Evolutionary conservation across 768 basidiomycete genomes (phyloP), one percentile per base, ranked within the genome.

Genomic region (Trametes gibbosa): DNA sequence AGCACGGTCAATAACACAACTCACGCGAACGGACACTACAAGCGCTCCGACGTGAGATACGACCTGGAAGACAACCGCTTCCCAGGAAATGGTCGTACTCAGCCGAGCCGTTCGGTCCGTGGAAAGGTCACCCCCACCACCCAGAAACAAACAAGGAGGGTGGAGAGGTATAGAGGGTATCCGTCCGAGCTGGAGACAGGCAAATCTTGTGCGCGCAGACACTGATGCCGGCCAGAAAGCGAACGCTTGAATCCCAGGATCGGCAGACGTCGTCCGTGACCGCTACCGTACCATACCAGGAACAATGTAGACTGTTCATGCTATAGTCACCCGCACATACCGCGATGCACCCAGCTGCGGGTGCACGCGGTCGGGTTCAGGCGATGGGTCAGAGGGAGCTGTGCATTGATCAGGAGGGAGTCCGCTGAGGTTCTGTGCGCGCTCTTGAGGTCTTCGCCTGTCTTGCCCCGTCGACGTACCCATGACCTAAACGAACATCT

Each of bases 111-210:
- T 9, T 23, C 25, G 46, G 59, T 61, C 45, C 54, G 72, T 74
- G 72, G 72, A 70, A 75, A 72, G 74, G 76, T 69, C 69, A 66
- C 72, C 73, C 69, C 71, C 68, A 69, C 72, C 69, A 68, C 63
- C 58, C 61, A 63, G 65, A 50, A 50, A 42, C 12, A 8, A 45
- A 62, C 46, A 61, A 64, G 50, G 35, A 59, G 51, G 63, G 61
- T 52, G 66, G 73, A 70, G 43, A 54, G 58, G 52, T 45, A 68
- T 73, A 77, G 72, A 73, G 68, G 69, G 68, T 72, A 72, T 72
- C 72, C 78, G 73, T 78, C 79, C 79, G 76, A 77, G 76, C 77
- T 70, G 65, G 66, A 77, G 77, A 81, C 81, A 83, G 81, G 78
- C 72, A 74, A 76, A 76, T 76, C 72, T 75, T 77, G 75, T 74